Base-by-base conservation (phyloP, 345 rosid genomes). In the Kandelia obovata region DNA sequence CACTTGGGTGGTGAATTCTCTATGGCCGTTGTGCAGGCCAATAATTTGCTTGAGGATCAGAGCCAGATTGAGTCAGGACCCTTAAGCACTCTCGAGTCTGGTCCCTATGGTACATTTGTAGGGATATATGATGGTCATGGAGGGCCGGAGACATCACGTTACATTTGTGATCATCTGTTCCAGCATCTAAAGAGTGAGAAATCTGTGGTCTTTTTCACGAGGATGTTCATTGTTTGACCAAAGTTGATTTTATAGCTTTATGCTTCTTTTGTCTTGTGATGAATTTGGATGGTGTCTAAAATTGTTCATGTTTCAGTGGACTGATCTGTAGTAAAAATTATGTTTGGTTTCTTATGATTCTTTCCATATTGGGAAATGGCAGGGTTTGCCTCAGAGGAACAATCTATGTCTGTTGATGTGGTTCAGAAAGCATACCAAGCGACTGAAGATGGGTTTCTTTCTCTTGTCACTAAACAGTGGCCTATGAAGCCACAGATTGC, bases 401-500 rank as follows among this genome's bases (percentile, higher is more conserved):
- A 77, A 26, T 52, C 70, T 17, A 72, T 77, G 73, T 77, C 76
- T 27, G 76, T 57, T 20, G 80, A 76, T 72, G 76, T 71, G 34
- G 71, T 76, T 43, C 53, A 62, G 56, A 76, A 76, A 71, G 75
- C 80, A 58, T 76, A 67, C 52, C 73, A 66, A 71, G 80, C 80
- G 21, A 77, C 80, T 16, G 80, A 77, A 52, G 80, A 77, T 26
- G 80, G 80, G 20, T 77, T 77, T 68, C 72, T 72, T n/a, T 77
- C 80, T n/a, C 65, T 77, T 51, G 80, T 77, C 21, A 64, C 76
- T 9, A 77, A 68, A 58, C 80, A 77, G 53, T 77, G 80, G 80
- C 77, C 80, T 30, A 64, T 68, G 73, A 77, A 72, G 55, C 80
- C 80, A 58, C 80, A 77, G 34, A 77, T 77, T 58, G 80, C 80